These are phyloP conservation scores for Naganishia sp. DNA, from an alignment of 1,284 basidiomycete species.

Conservation along the genomic window DNA sequence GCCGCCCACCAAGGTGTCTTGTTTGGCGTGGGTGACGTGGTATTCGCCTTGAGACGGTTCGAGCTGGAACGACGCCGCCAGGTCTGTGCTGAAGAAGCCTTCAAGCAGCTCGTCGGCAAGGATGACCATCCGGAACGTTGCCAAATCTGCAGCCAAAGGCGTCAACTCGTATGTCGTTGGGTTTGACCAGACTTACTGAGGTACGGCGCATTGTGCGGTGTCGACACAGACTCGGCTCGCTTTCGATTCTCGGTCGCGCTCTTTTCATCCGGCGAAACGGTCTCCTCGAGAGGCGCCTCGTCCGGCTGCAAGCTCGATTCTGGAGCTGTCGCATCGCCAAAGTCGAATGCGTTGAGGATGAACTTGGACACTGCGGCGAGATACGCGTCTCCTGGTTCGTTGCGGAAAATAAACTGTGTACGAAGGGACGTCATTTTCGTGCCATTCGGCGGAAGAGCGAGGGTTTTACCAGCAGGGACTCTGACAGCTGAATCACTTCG, in stretches of 20 bases:
- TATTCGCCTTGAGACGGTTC: constrained; percentile 65
- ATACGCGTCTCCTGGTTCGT: constrained; percentile 94
- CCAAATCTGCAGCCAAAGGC: constrained; percentile 39
- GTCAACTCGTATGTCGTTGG: background rate
- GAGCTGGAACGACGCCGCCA: constrained; percentile 81
- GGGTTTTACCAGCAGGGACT: constrained; percentile 77
- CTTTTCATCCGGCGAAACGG: constrained; percentile 42
- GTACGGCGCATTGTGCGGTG: constrained; percentile 72
- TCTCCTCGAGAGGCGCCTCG: constrained; percentile 44
- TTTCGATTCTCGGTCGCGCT: constrained; percentile 58
- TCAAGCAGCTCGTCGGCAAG: constrained; percentile 92
- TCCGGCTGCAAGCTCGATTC: constrained; percentile 55
- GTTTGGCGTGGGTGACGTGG: constrained; percentile 56
- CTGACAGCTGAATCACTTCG: constrained; percentile 86
- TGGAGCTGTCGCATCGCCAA: constrained; percentile 79
- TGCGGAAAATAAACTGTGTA: constrained; percentile 90
- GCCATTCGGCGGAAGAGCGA: background rate
- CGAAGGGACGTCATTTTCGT: background rate
- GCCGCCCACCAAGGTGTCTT: constrained; percentile 71
- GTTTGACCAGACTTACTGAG: constrained; percentile 57
- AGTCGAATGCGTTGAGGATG: constrained; percentile 96
- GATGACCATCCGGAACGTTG: constrained; percentile 94
- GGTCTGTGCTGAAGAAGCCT: constrained; percentile 87
- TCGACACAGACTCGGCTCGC: constrained; percentile 49
- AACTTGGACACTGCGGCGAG: constrained; percentile 92